Base-by-base conservation (phyloP, 2,329 filamentous ascomycete genomes). In the Drechmeria coniospora region DNA sequence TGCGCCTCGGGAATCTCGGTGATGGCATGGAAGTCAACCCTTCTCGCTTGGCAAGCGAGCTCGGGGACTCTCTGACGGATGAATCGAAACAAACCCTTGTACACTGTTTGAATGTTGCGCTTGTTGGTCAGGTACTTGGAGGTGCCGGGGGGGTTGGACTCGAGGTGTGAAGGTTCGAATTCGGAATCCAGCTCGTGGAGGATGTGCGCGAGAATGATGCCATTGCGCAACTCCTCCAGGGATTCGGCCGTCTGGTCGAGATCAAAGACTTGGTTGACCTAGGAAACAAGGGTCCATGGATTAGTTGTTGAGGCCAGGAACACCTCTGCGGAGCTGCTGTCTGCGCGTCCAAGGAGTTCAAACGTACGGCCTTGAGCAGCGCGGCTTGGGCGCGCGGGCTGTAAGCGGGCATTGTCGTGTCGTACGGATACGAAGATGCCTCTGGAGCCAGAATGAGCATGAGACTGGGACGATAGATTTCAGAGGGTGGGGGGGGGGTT, bases 121-220 rank as follows among this genome's bases (percentile, higher is more conserved):
- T 67, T 60, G 43, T 61, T 54, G 37, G 58, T 54, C 32, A 65
- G 45, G 42, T 61, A 59, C 33, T 54, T 48, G 26, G 56, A 53
- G 17, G 54, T 50, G 28, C 55, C 50, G 25, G 54, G 47, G 33
- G 54, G 47, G 33, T 49, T 59, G 25, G 56, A 52, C 31, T 68
- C 60, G 30, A 74, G 61, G 34, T 68, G 57, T 1, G 58, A 53
- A 17, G 61, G 57, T 42, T 68, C 61, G 42, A 73, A 77, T 33
- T 61, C 54, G 19, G 59, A 44, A 39, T 74, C 68, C 26, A 77
- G 51, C 40, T 73, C 63, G 44, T 66, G 59, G 33, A 74, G 61
- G 25, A 73, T 59, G 36, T 66, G 51, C 22, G 61, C 66, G 37
- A 73, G 61, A 18, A 65, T 47, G 32, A 62, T 49, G 29, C 67